Base-by-base conservation (phyloP, 257 asterid genomes). In the Marsdenia floribunda region DNA sequence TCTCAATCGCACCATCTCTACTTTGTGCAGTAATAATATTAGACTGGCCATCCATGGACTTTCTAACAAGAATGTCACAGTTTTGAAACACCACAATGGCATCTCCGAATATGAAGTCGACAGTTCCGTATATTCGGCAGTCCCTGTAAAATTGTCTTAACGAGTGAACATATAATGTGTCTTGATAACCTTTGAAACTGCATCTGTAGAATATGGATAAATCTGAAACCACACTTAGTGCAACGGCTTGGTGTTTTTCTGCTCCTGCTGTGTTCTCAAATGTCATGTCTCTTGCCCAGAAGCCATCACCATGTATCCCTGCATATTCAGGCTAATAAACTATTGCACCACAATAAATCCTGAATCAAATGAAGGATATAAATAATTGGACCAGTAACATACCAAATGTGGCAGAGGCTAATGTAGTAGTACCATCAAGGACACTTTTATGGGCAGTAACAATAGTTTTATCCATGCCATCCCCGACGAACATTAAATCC, bases 201-300 rank as follows among this genome's bases (percentile, higher is more conserved):
- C 97, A 92, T 0, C 85, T 82, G 35, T 87, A 92, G 74, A 92
- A 82, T 21, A 87, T 77, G 0, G 96, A 83, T 7, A 57, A 80
- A 76, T 92, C 96, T 0, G 96, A 87, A 61, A 70, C 42, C 11
- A 82, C 90, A n/a, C 85, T 73, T 29, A 89, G 10, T 6, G 96
- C 97, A 81, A 86, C 96, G 0, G 96, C 96, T 35, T 92, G 96
- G 55, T 87, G 86, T 33, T 86, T 90, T 4, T 69, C 47, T 7
- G 93, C 91, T 59, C 93, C 91, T 1, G 91, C 96, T 14, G 90
- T 84, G 80, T 92, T 92, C 78, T 84, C 89, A 26, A 90, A 90
- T 13, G 96, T 89, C 85, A 92, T 77, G 81, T 89, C 96, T 6
- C 93, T 87, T 9, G 91, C 96, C 96, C 91, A 90, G 57, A 92